A percentile compares a stretch with the other conserved stretches of the same genome.
Conservation (phyloP, 495 filamentous ascomycete species). For the Neurospora cerealis region DNA sequence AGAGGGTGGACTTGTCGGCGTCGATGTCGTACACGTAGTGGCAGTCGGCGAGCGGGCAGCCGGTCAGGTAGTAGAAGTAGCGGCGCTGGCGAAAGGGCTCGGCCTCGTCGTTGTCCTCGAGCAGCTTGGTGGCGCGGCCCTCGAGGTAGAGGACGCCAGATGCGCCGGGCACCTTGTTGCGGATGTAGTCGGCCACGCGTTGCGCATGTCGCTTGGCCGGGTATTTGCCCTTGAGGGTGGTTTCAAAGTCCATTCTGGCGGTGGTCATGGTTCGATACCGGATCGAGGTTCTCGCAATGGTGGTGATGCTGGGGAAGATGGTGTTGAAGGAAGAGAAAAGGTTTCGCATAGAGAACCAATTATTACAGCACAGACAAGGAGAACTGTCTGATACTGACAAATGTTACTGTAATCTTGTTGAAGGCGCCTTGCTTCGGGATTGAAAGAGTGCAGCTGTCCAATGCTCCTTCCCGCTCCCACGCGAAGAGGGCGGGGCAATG, state of each 20-base stretch:
- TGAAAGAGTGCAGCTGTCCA: neutral
- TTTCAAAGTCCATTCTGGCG: slow-evolving; percentile 23
- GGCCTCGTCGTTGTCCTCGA: slow-evolving; percentile 75
- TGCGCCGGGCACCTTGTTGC: slow-evolving; percentile 44
- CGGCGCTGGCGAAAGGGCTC: slow-evolving; percentile 79
- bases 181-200: slow-evolving; percentile 69
- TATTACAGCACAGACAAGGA: neutral
- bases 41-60: slow-evolving; percentile 73
- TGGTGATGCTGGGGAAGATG: neutral
- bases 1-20: slow-evolving; percentile 66
- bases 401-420: neutral
- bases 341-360: neutral
- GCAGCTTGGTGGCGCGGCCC: slow-evolving; percentile 62
- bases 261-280: neutral
- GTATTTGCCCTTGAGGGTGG: slow-evolving; percentile 60
- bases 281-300: neutral
- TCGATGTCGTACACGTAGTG: slow-evolving; percentile 72
- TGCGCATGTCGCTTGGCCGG: slow-evolving; percentile 87
- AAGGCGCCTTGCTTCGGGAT: neutral
- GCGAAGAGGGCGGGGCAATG: neutral
- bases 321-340: neutral
- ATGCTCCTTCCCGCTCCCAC: neutral
- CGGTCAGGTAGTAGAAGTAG: slow-evolving; percentile 90
- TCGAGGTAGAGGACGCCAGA: slow-evolving; percentile 77
- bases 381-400: neutral